These are phyloP conservation scores for Dothistroma septosporum DNA, from an alignment of 2,329 filamentous ascomycete genomes.

Conservation along the genomic window DNA sequence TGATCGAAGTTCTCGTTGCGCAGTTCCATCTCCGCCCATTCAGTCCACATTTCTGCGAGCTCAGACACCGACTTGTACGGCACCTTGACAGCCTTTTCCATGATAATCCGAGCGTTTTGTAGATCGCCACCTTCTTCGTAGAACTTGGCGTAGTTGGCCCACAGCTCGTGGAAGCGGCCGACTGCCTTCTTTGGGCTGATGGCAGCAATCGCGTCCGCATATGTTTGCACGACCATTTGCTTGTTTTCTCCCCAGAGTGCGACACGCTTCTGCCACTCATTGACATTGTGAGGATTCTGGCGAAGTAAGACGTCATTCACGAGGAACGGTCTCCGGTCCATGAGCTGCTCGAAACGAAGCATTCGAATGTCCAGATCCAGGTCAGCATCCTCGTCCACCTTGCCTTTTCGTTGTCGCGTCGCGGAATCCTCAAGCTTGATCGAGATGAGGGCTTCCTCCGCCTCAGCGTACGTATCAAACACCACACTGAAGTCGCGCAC, in stretches of 20 bases:
- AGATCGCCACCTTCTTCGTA: conserved; percentile 87
- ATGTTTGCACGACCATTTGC: conserved; percentile 85
- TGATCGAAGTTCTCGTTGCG: conserved; percentile 94
- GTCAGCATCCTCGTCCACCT: conserved; percentile 76
- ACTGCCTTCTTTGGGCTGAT: conserved; percentile 92
- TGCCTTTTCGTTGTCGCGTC: conserved; percentile 70
- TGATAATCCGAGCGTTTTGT: conserved; percentile 79
- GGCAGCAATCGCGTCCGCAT: conserved; percentile 87
- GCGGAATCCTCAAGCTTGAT: conserved; percentile 86
- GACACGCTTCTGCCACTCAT: conserved; percentile 97
- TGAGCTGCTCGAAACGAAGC: conserved; percentile 96
- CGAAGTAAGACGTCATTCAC: conserved; percentile 92
- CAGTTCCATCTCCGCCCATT: conserved; percentile 98
- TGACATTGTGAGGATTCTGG: conserved; percentile 93
- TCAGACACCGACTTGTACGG: conserved; percentile 97
- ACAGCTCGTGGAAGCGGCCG: conserved; percentile 89
- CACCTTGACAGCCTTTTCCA: conserved; percentile 97
- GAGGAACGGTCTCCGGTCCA: conserved; percentile 93
- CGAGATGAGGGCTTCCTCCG: conserved; percentile 92
- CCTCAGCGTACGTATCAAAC: conserved; percentile 94
- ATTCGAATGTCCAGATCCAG: conserved; percentile 94
- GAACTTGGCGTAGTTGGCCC: conserved; percentile 95
- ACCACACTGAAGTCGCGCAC: conserved; percentile 95
- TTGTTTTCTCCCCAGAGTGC: conserved; percentile 93
- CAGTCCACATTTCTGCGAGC: conserved; percentile 96